A percentile compares a stretch with the other conserved stretches of the same genome.
Evolutionary conservation across 108 stramenopile species (phyloP).

Genomic region (Nannochloropsis salina): DNA sequence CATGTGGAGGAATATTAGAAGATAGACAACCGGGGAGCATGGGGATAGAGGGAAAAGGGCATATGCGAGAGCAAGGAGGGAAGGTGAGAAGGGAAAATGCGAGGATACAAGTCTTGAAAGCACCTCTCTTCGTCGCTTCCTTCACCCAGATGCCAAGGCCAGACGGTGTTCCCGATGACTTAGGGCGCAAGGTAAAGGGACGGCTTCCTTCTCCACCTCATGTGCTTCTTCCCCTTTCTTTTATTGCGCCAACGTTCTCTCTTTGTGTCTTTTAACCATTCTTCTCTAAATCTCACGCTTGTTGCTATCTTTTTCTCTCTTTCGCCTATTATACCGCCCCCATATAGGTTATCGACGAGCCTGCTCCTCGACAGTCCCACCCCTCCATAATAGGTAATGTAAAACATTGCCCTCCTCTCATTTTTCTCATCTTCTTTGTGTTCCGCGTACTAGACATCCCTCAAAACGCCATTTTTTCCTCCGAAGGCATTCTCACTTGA

Average conservation of each 20-base stretch:
- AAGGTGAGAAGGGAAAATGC: too few species aligned
- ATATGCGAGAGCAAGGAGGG: too few species aligned
- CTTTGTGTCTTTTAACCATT: background rate
- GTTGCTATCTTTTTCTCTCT: background rate
- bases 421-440: background rate
- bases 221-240: background rate
- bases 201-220: background rate
- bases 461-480: background rate
- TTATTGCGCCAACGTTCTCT: background rate
- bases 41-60: background rate
- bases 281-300: too few species aligned
- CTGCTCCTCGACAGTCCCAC: conserved; percentile 63
- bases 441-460: background rate
- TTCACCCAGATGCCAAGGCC: conserved; percentile 58
- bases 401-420: background rate
- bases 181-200: background rate
- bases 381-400: conserved; percentile 58
- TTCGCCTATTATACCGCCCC: background rate
- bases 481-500: too few species aligned
- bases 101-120: background rate
- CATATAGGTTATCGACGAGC: conserved; percentile 63
- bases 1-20: background rate
- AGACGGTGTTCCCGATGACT: conserved; percentile 36
- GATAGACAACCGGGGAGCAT: background rate
- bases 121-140: background rate